These are phyloP conservation scores for Pogostemon cablin DNA, from an alignment of 257 asterid species.

Conservation along the genomic window DNA sequence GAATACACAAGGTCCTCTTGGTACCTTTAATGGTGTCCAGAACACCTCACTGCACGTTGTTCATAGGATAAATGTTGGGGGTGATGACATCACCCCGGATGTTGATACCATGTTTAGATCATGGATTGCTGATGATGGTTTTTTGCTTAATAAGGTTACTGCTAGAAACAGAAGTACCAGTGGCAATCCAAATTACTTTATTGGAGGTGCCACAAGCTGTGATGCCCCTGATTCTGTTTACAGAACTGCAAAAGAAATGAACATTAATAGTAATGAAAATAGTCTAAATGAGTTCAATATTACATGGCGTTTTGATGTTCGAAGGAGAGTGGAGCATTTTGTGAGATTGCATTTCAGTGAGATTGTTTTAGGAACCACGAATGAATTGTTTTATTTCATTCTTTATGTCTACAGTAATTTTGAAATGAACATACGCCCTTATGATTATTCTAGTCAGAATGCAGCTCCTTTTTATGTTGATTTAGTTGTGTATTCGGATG, in stretches of 20 bases:
- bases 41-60: constrained; percentile 34
- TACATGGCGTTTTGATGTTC: constrained; percentile 56
- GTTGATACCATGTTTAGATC: constrained; percentile 47
- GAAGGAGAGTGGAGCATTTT: constrained; percentile 28
- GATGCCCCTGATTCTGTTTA: constrained; percentile 61
- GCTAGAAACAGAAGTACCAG: neutral
- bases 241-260: constrained; percentile 48
- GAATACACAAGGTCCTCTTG: constrained; percentile 13
- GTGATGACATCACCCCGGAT: constrained; percentile 24
- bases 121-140: constrained; percentile 62
- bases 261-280: neutral
- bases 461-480: constrained; percentile 48
- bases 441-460: accelerated
- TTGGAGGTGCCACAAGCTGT: constrained; percentile 4
- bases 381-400: constrained; percentile 20
- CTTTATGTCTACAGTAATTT: constrained; percentile 32
- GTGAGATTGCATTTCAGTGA: constrained; percentile 69
- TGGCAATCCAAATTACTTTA: neutral
- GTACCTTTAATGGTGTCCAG: neutral
- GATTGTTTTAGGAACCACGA: constrained; percentile 27
- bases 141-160: neutral
- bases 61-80: constrained; percentile 69
- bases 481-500: constrained; percentile 47
- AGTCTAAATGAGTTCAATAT: constrained; percentile 16
- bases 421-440: constrained; percentile 16